Evolutionary conservation across 2,329 filamentous ascomycete genomes (phyloP).

Genomic region (Ophiognomonia clavigignenti-juglandacearum): DNA sequence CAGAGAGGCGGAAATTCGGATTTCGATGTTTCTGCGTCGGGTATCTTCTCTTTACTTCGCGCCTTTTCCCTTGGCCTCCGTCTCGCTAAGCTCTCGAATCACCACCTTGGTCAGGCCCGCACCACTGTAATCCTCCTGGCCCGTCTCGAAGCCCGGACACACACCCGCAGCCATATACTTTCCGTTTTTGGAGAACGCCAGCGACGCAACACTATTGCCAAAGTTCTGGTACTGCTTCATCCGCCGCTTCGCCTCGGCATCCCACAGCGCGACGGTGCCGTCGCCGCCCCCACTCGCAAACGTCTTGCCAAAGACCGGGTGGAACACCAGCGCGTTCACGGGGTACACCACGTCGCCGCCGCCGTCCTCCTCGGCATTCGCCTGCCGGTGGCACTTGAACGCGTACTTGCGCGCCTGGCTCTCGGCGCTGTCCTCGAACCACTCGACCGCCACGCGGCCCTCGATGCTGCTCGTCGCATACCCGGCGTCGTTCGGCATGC

Average conservation of each 20-base stretch:
- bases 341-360: slow-evolving; percentile 82
- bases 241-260: slow-evolving; percentile 82
- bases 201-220: slow-evolving; percentile 68
- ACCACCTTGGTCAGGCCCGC: slow-evolving; percentile 72
- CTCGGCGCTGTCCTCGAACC: slow-evolving; percentile 83
- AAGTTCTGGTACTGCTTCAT: slow-evolving; percentile 88
- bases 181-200: slow-evolving; percentile 74
- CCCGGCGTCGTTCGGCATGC: slow-evolving; percentile 94
- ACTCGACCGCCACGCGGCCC: slow-evolving; percentile 92
- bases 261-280: slow-evolving; percentile 89
- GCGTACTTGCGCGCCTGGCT: slow-evolving; percentile 93
- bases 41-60: slow-evolving; percentile 47
- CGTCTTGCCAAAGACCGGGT: slow-evolving; percentile 68
- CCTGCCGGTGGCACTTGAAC: slow-evolving; percentile 95
- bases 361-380: slow-evolving; percentile 53
- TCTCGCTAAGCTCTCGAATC: slow-evolving; percentile 78
- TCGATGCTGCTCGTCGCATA: slow-evolving; percentile 93
- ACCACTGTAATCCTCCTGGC: slow-evolving; percentile 70
- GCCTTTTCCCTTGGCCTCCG: slow-evolving; percentile 82
- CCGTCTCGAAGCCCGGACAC: slow-evolving; percentile 84
- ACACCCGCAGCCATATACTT: slow-evolving; percentile 73
- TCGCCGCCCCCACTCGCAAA: slow-evolving; percentile 90
- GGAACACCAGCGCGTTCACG: slow-evolving; percentile 85
- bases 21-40: background rate
- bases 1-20: background rate